Evolutionary conservation across 306 rosid species (phyloP), one percentile per base, ranked within the genome.

Genomic region (Albizia julibrissin): DNA sequence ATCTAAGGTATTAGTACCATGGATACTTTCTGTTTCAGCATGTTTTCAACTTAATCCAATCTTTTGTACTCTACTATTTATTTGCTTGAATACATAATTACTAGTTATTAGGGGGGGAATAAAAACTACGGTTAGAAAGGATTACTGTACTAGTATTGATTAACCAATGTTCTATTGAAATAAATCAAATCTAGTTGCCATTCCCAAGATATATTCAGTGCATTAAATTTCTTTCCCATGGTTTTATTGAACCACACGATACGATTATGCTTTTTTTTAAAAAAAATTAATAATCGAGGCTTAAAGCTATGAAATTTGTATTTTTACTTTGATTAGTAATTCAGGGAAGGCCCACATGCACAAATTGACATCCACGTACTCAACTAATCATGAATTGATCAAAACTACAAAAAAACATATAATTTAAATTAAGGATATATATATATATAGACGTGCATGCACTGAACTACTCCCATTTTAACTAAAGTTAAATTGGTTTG

Each of bases 331-430:
- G 21, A 6, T 19, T 52, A 1, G 2, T 19, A 19, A 52, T 78
- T 79, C 82, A 69, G 71, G 72, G 19, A 37, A 19, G 66, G 49
- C 39, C 56, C 12, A 80, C 76, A 5, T 52, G n/a, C 24, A 18
- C n/a, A 19, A 19, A 37, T 37, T 37, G 40, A 5, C 40, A 37
- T 37, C 40, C 40, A 5, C 40, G 40, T 4, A 3, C n/a, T 39
- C 79, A 69, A 78, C 81, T n/a, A 18, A 70, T 69, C 84, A 70
- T 27, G 16, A 71, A 71, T 80, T 71, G 78, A 79, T 67, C 12
- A 37, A 46, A 74, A 78, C 47, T 47, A 47, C 52, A 14, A 18
- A 14, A 46, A 47, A 47, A 10, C 37, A 6, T 44, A 49, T 15
- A 46, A 26, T 10, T 50, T 4, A 22, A 47, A 56, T 56, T 21